Base-by-base conservation (phyloP, 108 stramenopile genomes). In the Skeletonema marinoi region DNA sequence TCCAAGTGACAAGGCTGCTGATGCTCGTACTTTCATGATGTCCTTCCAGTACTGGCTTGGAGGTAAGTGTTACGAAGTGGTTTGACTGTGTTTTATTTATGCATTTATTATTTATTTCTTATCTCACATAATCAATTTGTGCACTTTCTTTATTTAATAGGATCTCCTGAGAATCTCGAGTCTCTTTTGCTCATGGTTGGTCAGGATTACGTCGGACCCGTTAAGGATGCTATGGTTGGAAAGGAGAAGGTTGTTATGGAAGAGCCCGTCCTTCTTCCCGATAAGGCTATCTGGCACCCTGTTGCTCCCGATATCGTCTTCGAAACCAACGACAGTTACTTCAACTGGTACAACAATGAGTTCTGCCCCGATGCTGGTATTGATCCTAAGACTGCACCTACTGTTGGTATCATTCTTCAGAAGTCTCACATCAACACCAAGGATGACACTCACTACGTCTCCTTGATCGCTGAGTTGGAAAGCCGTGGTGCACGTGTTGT, bases 1-100 rank as follows among this genome's bases (percentile, higher is more conserved):
- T 30, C 97, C 97, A 6, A 89, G 88, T 73, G 97, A 98, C 85
- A 98, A 98, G 90, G 97, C 97, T 8, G 92, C 93, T 41, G 97
- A 98, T 81, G 97, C 97, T 7, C 88, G 96, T 39, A 94, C 96
- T 58, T 98, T 98, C 78, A 98, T 98, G 96, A 98, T 98, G 97
- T 96, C 95, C 38, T 98, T 98, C 93, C 97, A 97, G 75, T 98
- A 98, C 88, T 98, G 97, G 97, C 93, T 98, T 54, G 97, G 97
- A 42, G 96, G 93, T 62, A 41, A 82, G 82, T 66, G 8, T 60
- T 32, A 41, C 62, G 48, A 66, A 21, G 0, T 68, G 54, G 0
- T 64, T 2, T 33, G 7, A 6, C 29, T 38, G 10, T 19, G 6
- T 30, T 1, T 66, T 6, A 25, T 51, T 33, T 2, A n/a, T 41